Evolutionary conservation across 768 basidiomycete genomes (phyloP), one percentile per base, ranked within the genome.

Genomic region (Scleroderma citrinum): DNA sequence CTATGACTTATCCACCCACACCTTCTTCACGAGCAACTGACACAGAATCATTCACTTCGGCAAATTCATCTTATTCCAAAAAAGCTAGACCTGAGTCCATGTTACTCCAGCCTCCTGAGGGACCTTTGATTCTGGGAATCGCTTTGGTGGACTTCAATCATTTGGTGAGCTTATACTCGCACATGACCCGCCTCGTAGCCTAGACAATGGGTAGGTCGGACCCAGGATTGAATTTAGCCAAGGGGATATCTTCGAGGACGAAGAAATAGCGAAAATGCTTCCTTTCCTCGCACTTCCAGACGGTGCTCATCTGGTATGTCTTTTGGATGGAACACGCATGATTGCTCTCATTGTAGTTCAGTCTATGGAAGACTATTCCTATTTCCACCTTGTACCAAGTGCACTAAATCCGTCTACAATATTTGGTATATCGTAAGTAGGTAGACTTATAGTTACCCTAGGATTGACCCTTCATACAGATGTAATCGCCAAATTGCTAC

Each of bases 261-360:
- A 92, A 52, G 90, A 94, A 62, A 75, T 97, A 24, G 72, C 74
- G 30, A 87, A 85, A 64, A 82, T 92, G 30, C 73, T 99, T 26
- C 96, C 96, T 0, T 98, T 99, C 70, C 76, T 99, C 12, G 96
- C 96, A 1, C 76, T 99, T 23, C 96, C 96, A 2, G 96, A 99
- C 59, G 96, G 96, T 16, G 96, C 96, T 10, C 96, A 99, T 69
- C 65, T 96, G 56, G 92, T 94, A 58, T 38, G 26, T 46, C 16
- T 52, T 20, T 44, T n/a, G 13, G n/a, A 12, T 12, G n/a, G 10
- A 21, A 24, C 24, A 16, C 21, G 26, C 29, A 38, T 30, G 12
- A 21, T 35, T 16, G 53, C 43, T 38, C 39, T 36, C 35, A 50
- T 61, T 38, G 43, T 42, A 40, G 17, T 44, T 17, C 44, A 59